These are phyloP conservation scores for Pseudocercospora pini-densiflorae DNA, from an alignment of 2,329 filamentous ascomycete species.

Conservation along the genomic window DNA sequence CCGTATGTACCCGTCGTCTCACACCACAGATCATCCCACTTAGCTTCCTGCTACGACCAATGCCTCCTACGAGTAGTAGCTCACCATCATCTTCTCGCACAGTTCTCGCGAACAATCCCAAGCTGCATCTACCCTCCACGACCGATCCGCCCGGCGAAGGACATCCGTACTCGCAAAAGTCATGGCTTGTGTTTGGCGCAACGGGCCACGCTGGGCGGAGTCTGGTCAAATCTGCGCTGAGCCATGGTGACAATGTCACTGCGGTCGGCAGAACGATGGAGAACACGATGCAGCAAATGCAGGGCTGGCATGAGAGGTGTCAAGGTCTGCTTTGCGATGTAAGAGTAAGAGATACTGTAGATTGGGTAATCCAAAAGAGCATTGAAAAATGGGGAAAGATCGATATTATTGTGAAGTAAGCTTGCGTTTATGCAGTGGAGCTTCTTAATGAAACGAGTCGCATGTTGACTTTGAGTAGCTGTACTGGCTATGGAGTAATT, in stretches of 20 bases:
- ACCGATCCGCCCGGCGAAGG: constrained; percentile 80
- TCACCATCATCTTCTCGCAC: constrained; percentile 16
- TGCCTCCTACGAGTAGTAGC: constrained; percentile 12
- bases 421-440: not conserved
- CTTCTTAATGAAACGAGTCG: not conserved
- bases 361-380: constrained; percentile 69
- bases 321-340: constrained; percentile 89
- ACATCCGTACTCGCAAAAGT: constrained; percentile 72
- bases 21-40: constrained; percentile 9
- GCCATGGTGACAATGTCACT: constrained; percentile 80
- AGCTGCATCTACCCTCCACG: constrained; percentile 70
- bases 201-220: constrained; percentile 97
- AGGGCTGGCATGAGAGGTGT: constrained; percentile 71
- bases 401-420: constrained; percentile 80
- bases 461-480: constrained; percentile 48
- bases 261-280: constrained; percentile 85
- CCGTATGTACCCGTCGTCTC: constrained; percentile 6
- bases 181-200: constrained; percentile 96
- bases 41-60: constrained; percentile 9
- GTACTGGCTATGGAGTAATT: constrained; percentile 93
- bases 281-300: constrained; percentile 73
- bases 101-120: constrained; percentile 31
- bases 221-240: constrained; percentile 79
- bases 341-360: constrained; percentile 77
- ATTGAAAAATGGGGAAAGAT: constrained; percentile 74